Base-by-base conservation (phyloP, 2,329 filamentous ascomycete species). In the Penicillium sp. region DNA sequence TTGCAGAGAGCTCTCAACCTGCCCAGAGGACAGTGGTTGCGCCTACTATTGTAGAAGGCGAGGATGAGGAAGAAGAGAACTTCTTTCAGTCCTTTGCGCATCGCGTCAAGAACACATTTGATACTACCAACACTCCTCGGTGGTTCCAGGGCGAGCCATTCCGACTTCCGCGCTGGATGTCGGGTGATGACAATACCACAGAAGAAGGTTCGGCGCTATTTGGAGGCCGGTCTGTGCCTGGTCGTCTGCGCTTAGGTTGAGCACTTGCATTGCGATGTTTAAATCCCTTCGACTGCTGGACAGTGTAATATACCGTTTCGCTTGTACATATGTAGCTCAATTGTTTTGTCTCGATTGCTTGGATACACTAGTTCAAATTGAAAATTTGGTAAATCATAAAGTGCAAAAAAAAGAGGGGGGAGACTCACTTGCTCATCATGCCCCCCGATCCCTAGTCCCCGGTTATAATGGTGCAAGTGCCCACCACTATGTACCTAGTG, bases 41-140 rank as follows among this genome's bases (percentile, higher is more conserved):
- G 65, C 69, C 55, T 69, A 74, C 29, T 64, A 75, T 78, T 31
- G 73, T 82, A 21, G 82, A 84, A 0, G 82, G 83, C 8, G 83
- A 84, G n/a, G 81, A 85, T 1, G 88, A 84, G 1, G 88, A 90
- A 33, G 87, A 92, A 15, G 90, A 91, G 54, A 91, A 88, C 63
- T 91, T 96, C 73, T 92, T 97, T 69, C 84, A 90, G 64, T 88
- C 89, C 35, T 86, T 97, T 60, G 87, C 90, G 0, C 90, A 96
- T 70, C 83, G 93, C 36, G 87, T 99, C 66, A 90, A 88, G 75
- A 99, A 99, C 70, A 97, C 94, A 0, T 86, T 97, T 52, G 93
- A 97, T 60, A 89, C 86, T 0, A 83, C 91, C 2, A 89, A 92
- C 52, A 83, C 88, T 31, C 93, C 94, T 0, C 87, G 87, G 62